Percentiles rank a stretch among this genome's conserved stretches.
Conservation (phyloP, 1,284 basidiomycete species). For the Apiotrichum laibachii region DNA sequence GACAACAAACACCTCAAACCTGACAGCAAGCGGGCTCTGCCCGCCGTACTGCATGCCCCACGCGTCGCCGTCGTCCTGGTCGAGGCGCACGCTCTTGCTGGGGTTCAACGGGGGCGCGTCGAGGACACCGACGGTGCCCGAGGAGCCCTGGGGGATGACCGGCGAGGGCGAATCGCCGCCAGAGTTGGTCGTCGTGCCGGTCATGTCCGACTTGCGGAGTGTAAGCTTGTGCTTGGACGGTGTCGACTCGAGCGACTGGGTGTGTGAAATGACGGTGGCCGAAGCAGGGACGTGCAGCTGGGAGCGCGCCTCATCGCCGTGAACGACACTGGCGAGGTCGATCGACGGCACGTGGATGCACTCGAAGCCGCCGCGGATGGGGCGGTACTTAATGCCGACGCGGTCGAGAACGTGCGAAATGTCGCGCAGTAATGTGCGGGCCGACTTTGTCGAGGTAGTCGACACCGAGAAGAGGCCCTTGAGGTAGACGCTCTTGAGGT, state of each 20-base stretch:
- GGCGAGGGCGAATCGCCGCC: constrained; percentile 13
- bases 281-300: constrained; percentile 19
- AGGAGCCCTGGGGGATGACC: constrained; percentile 5
- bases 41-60: constrained; percentile 44
- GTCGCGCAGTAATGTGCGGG: constrained; percentile 74
- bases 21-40: constrained; percentile 71
- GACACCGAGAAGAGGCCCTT: constrained; percentile 92
- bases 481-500: constrained; percentile 82
- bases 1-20: constrained; percentile 92
- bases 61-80: constrained; percentile 64
- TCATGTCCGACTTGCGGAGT: constrained; percentile 12
- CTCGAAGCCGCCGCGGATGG: constrained; percentile 88
- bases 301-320: constrained; percentile 42
- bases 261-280: constrained; percentile 7
- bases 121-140: constrained; percentile 20
- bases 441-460: constrained; percentile 88
- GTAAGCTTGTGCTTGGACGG: constrained; percentile 18
- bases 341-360: constrained; percentile 94
- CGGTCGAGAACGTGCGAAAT: constrained; percentile 83
- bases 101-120: constrained; percentile 2
- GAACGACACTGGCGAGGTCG: constrained; percentile 68
- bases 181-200: constrained; percentile 4
- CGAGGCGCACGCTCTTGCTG: constrained; percentile 41
- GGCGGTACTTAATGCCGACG: constrained; percentile 90
- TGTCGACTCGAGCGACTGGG: constrained; percentile 19